Evolutionary conservation across 164 flowering plant genomes (phyloP).

Genomic region (Nymphaea thermarum): DNA sequence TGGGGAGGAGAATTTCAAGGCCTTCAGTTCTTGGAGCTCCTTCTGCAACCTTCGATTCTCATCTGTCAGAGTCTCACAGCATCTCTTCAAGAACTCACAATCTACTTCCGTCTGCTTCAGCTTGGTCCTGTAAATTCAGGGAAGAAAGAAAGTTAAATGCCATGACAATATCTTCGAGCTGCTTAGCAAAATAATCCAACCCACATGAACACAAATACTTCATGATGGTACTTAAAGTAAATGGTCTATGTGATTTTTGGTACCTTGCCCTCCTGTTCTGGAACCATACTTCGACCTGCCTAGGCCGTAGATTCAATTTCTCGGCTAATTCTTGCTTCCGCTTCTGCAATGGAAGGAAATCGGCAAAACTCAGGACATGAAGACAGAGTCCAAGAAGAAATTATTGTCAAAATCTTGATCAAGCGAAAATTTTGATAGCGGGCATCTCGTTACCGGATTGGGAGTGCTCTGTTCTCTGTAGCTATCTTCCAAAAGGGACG

Average conservation of each 20-base stretch:
- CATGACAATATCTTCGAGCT: not conserved
- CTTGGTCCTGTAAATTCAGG: conserved; percentile 46
- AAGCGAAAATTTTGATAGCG: not conserved
- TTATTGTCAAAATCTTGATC: not conserved
- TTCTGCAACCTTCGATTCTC: conserved; percentile 71
- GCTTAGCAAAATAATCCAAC: not conserved
- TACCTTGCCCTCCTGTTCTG: conserved; percentile 89
- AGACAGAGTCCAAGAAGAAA: not conserved
- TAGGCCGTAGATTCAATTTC: conserved; percentile 58
- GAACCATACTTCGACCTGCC: conserved; percentile 88
- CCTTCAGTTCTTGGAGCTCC: conserved; percentile 73
- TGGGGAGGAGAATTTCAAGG: conserved; percentile 55
- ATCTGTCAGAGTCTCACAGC: conserved; percentile 64
- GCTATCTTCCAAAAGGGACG: conserved; percentile 78
- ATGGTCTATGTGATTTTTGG: not conserved
- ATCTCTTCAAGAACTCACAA: conserved; percentile 78
- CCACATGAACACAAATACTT: not conserved
- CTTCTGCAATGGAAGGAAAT: conserved; percentile 34
- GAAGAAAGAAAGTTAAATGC: not conserved
- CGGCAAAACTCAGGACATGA: too few relatives aligned
- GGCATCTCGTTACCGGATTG: conserved; percentile 42
- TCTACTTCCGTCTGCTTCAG: conserved; percentile 92
- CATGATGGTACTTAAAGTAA: too few relatives aligned
- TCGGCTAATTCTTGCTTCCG: conserved; percentile 67
- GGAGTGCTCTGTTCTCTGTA: conserved; percentile 83